Conservation (phyloP, 2,329 filamentous ascomycete genomes). For the Cadophora luteo-olivacea region DNA sequence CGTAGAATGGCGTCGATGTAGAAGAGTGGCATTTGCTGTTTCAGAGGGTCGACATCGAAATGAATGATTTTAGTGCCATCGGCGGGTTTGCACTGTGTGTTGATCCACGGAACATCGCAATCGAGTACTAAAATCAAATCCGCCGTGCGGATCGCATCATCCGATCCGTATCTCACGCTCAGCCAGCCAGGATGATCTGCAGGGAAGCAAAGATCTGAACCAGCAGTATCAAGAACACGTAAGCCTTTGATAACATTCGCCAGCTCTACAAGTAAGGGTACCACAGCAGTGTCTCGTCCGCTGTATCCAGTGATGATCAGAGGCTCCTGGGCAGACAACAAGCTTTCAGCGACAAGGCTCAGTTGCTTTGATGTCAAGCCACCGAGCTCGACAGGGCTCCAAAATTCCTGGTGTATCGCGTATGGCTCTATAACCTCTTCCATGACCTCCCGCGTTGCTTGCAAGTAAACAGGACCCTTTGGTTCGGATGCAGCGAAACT, state of each 20-base stretch:
- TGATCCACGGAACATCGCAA: conserved; percentile 90
- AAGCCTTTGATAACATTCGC: conserved; percentile 72
- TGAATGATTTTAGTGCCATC: conserved; percentile 65
- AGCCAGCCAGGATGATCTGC: conserved; percentile 71
- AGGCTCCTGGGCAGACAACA: conserved; percentile 69
- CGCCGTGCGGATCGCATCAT: conserved; percentile 75
- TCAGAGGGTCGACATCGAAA: conserved; percentile 69
- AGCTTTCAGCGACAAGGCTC: conserved; percentile 60
- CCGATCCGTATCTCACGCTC: conserved; percentile 75
- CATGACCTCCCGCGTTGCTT: conserved; percentile 71
- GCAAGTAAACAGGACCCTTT: conserved; percentile 72
- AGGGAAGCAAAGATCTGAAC: conserved; percentile 83
- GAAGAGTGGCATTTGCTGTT: conserved; percentile 73
- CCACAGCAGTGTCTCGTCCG: conserved; percentile 70
- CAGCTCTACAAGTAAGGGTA: conserved; percentile 67
- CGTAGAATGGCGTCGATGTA: conserved; percentile 71
- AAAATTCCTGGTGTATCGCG: conserved; percentile 62
- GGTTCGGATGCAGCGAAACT: conserved; percentile 75
- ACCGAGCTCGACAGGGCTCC: conserved; percentile 63
- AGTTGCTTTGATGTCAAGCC: conserved; percentile 62
- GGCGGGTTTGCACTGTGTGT: conserved; percentile 69
- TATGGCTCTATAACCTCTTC: conserved; percentile 72
- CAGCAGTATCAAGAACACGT: conserved; percentile 76
- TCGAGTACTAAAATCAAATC: conserved; percentile 87
- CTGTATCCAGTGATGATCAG: conserved; percentile 74